phyloP scores from a whole-genome alignment of 177 flowering plant genomes.

The Vitis hybrid region DNA sequence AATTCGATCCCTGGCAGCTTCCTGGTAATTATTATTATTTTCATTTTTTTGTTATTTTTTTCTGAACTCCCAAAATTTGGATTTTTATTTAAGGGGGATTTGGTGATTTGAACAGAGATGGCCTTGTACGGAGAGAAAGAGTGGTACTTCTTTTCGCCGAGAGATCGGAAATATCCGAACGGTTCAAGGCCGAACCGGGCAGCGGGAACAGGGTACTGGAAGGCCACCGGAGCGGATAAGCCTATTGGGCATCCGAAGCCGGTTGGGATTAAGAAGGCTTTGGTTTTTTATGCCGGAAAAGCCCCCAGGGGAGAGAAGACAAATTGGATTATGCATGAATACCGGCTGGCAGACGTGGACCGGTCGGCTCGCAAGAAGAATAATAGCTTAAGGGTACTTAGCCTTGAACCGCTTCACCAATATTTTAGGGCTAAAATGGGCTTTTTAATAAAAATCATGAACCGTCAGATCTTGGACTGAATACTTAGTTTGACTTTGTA shows the following conservation, averaged over 20 bases:
- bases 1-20: constrained; percentile 81
- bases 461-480: no score
- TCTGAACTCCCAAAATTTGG: neutral
- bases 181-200: constrained; percentile 93
- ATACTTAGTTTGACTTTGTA: no score
- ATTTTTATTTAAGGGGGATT: neutral
- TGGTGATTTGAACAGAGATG: constrained; percentile 31
- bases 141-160: constrained; percentile 91
- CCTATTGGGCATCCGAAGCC: constrained; percentile 78
- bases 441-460: neutral
- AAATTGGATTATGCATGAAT: constrained; percentile 97
- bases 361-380: constrained; percentile 73
- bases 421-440: constrained; percentile 2
- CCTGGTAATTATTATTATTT: constrained; percentile 50
- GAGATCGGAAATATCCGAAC: constrained; percentile 90
- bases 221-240: constrained; percentile 96
- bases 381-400: constrained; percentile 58
- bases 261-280: constrained; percentile 80
- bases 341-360: constrained; percentile 84
- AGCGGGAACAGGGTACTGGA: constrained; percentile 91
- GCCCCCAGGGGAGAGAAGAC: constrained; percentile 87
- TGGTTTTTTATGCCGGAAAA: constrained; percentile 87
- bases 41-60: neutral
- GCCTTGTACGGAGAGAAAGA: constrained; percentile 84
- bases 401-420: no score